These are phyloP conservation scores for Auricularia sp. DNA, from an alignment of 768 basidiomycete species.

Conservation along the genomic window DNA sequence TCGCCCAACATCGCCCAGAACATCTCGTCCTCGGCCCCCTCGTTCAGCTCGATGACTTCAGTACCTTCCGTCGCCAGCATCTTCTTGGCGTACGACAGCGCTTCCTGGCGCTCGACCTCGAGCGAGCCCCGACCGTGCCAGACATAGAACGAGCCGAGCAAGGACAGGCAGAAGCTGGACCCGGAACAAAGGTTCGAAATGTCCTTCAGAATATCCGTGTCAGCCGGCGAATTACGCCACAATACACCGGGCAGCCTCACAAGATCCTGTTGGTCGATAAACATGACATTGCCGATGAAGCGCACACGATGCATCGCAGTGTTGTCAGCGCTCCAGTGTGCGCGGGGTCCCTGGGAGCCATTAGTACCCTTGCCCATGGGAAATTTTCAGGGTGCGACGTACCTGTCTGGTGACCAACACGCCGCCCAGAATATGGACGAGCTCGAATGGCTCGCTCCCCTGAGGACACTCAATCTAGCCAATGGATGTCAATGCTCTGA, in stretches of 20 bases:
- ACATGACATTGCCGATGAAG: slow-evolving; percentile 34
- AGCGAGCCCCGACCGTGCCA: slow-evolving; percentile 74
- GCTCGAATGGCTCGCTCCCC: slow-evolving; percentile 49
- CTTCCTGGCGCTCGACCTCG: slow-evolving; percentile 47
- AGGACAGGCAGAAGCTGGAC: slow-evolving; percentile 70
- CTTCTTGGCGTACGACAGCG: slow-evolving; percentile 45
- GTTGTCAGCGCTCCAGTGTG: slow-evolving; percentile 70
- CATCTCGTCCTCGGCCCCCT: slow-evolving; percentile 57
- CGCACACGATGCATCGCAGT: slow-evolving; percentile 74
- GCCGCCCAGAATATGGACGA: slow-evolving; percentile 59
- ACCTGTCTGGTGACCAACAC: slow-evolving; percentile 69
- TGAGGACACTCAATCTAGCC: slow-evolving; percentile 32
- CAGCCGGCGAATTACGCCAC: slow-evolving; percentile 4
- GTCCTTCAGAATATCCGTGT: slow-evolving; percentile 8
- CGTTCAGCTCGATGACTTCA: slow-evolving; percentile 47
- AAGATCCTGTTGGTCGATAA: slow-evolving; percentile 64
- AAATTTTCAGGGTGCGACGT: slow-evolving; percentile 5
- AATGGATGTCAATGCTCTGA: background rate
- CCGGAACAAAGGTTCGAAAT: slow-evolving; percentile 64
- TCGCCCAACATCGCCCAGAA: slow-evolving; percentile 85
- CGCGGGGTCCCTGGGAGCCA: slow-evolving; percentile 46
- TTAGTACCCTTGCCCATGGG: background rate
- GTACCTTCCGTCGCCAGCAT: slow-evolving; percentile 29
- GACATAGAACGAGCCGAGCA: slow-evolving; percentile 62
- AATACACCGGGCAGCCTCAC: slow-evolving; percentile 28